Evolutionary conservation across 2,329 filamentous ascomycete species (phyloP).

Genomic region (Clarireedia paspali): DNA sequence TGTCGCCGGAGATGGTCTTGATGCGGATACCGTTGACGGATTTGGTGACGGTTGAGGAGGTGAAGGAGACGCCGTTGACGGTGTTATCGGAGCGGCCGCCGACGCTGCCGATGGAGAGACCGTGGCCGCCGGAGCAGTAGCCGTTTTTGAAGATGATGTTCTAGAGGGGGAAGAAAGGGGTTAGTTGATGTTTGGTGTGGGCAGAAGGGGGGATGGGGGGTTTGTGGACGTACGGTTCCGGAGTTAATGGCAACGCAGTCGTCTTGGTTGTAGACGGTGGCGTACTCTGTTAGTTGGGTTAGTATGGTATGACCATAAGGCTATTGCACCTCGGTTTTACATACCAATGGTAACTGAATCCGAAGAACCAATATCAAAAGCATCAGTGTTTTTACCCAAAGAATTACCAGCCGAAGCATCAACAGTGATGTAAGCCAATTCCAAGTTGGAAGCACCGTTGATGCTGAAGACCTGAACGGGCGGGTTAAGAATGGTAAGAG

Average conservation of each 20-base stretch:
- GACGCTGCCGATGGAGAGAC: conserved; percentile 52
- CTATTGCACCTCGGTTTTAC: too few relatives aligned
- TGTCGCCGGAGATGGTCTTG: conserved; percentile 31
- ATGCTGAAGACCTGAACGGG: conserved; percentile 46
- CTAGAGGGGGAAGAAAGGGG: too few relatives aligned
- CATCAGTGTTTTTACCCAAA: conserved; percentile 45
- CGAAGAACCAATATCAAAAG: conserved; percentile 42
- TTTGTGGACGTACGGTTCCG: conserved; percentile 29
- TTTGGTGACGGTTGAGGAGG: conserved; percentile 38
- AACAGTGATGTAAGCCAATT: conserved; percentile 43
- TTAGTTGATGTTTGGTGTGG: too few relatives aligned
- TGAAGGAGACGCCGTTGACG: conserved; percentile 45
- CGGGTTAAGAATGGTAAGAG: conserved; percentile 45
- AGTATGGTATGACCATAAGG: too few relatives aligned
- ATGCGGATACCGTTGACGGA: conserved; percentile 43
- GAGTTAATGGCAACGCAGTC: conserved; percentile 53
- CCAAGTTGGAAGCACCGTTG: conserved; percentile 36
- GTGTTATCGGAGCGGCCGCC: conserved; percentile 47
- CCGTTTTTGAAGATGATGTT: conserved; percentile 25
- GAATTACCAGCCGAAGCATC: conserved; percentile 46
- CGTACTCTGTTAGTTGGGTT: conserved; percentile 19
- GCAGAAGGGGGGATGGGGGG: too few relatives aligned
- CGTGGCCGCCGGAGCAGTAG: conserved; percentile 30
- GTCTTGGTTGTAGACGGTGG: conserved; percentile 49
- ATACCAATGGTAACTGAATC: conserved; percentile 40